Conservation (phyloP, 441 rosid species). For the Francoa sonchifolia region DNA sequence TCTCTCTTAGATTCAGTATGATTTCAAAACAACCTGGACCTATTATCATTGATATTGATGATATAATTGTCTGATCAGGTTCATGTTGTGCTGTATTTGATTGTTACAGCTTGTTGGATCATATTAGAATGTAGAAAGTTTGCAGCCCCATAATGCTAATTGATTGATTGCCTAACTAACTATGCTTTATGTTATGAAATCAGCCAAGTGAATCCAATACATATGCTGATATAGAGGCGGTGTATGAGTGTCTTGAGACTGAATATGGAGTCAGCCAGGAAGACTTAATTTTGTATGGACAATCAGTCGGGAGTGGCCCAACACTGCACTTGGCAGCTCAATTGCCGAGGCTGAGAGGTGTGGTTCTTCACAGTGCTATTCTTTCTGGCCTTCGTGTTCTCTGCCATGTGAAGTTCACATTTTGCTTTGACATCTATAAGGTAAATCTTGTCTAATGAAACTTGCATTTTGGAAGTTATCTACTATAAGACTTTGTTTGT, state of each 20-base stretch:
- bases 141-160: background rate
- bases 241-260: constrained; percentile 75
- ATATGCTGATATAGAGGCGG: constrained; percentile 96
- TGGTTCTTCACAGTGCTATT: constrained; percentile 91
- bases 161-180: constrained; percentile 7
- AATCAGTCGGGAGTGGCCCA: constrained; percentile 96
- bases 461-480: no score
- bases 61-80: no score
- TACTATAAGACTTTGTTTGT: no score
- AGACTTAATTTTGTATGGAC: constrained; percentile 82
- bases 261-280: constrained; percentile 92
- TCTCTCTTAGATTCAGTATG: no score
- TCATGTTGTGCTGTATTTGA: no score
- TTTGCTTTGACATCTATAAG: constrained; percentile 82
- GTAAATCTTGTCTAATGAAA: no score
- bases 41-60: no score
- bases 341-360: constrained; percentile 89
- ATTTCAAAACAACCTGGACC: no score
- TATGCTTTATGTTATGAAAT: constrained; percentile 7
- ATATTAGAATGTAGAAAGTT: no score
- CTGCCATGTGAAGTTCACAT: constrained; percentile 80
- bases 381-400: constrained; percentile 98
- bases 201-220: constrained; percentile 91
- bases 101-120: no score
- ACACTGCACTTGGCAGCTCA: constrained; percentile 90